Conservation (phyloP, 768 basidiomycete genomes). For the Lactarius akahatsu region DNA sequence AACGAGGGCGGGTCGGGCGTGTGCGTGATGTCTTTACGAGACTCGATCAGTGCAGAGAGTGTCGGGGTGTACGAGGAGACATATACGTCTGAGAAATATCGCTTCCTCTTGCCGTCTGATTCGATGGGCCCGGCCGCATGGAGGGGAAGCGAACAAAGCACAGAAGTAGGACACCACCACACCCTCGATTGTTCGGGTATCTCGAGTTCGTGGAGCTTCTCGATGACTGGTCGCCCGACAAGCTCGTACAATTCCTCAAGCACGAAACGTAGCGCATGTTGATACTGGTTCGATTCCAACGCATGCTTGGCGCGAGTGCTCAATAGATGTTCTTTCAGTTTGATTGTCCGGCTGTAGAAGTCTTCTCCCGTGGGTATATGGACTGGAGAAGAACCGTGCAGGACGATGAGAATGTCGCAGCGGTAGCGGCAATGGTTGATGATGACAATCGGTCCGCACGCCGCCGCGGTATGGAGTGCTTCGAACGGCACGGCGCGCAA, state of each 20-base stretch:
- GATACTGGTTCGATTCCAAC: background rate
- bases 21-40: background rate
- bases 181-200: conserved; percentile 20
- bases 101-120: background rate
- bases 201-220: conserved; percentile 2
- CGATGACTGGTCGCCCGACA: conserved; percentile 15
- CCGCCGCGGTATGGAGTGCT: conserved; percentile 9
- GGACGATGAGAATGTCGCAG: conserved; percentile 23
- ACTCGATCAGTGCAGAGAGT: conserved; percentile 20
- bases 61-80: conserved; percentile 25
- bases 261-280: conserved; percentile 2
- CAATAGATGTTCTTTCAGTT: conserved; percentile 4
- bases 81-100: conserved; percentile 15
- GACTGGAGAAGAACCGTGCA: background rate
- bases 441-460: conserved; percentile 17
- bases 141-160: conserved; percentile 23
- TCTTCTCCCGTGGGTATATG: conserved; percentile 12
- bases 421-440: conserved; percentile 16
- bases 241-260: conserved; percentile 18
- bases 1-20: background rate
- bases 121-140: conserved; percentile 26
- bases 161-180: conserved; percentile 29
- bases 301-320: conserved; percentile 1
- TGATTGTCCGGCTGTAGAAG: background rate
- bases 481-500: conserved; percentile 11